These are phyloP conservation scores for Hygrophoropsis aurantiaca DNA, from an alignment of 768 basidiomycete genomes.

Conservation along the genomic window DNA sequence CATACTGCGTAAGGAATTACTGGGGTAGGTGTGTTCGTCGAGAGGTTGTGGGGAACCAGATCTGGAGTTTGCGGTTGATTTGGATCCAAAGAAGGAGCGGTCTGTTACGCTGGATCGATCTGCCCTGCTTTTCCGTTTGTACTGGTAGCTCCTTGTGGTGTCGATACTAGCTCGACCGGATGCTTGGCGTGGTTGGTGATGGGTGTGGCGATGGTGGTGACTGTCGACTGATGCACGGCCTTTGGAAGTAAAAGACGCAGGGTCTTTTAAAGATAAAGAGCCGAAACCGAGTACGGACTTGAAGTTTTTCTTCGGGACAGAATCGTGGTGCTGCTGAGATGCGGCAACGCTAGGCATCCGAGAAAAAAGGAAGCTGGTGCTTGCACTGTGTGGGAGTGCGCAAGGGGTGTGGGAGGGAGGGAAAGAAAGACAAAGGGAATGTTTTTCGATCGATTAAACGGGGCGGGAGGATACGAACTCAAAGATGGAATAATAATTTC, in stretches of 20 bases:
- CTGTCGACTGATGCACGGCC: slow-evolving; percentile 29
- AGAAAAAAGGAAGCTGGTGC: slow-evolving; percentile 13
- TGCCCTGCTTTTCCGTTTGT: slow-evolving; percentile 33
- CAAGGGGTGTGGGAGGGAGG: slow-evolving; percentile 21
- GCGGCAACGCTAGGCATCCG: slow-evolving; percentile 46
- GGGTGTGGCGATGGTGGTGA: too few species aligned
- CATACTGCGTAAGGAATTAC: slow-evolving; percentile 38
- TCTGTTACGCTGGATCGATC: slow-evolving; percentile 39
- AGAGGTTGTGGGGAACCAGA: slow-evolving; percentile 18
- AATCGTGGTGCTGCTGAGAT: slow-evolving; percentile 30
- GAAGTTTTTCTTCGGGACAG: slow-evolving; percentile 44
- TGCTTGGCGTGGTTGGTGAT: slow-evolving; percentile 22
- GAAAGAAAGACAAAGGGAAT: slow-evolving; percentile 26
- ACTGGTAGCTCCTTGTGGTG: slow-evolving; percentile 37
- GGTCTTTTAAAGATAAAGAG: slow-evolving; percentile 36
- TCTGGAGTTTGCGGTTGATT: slow-evolving; percentile 27
- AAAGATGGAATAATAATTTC: slow-evolving; percentile 27
- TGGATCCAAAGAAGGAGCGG: slow-evolving; percentile 42
- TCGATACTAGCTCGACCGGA: slow-evolving; percentile 45
- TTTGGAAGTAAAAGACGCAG: slow-evolving; percentile 24
- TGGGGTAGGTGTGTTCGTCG: slow-evolving; percentile 11
- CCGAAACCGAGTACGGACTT: slow-evolving; percentile 47
- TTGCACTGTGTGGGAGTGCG: slow-evolving; percentile 20
- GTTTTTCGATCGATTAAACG: slow-evolving; percentile 27
- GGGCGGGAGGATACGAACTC: slow-evolving; percentile 27